phyloP scores from a whole-genome alignment of 139 green algal genomes.

The Chlamydomonas sp. region DNA sequence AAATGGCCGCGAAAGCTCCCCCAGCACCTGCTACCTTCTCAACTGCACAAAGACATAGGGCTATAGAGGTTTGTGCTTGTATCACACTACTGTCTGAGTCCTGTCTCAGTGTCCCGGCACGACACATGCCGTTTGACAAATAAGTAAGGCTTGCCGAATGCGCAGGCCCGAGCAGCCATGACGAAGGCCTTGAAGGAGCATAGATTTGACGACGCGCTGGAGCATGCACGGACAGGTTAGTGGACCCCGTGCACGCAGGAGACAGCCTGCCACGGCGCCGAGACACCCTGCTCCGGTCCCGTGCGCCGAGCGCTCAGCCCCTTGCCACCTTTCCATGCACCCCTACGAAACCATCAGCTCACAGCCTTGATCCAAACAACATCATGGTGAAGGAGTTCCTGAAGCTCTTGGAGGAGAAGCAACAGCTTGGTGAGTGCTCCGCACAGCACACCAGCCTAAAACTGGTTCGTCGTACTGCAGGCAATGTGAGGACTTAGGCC shows the following conservation, averaged over 20 bases:
- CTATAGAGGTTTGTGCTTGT: constrained; percentile 7
- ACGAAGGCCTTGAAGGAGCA: constrained; percentile 23
- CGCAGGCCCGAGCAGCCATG: constrained; percentile 22
- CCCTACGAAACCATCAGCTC: neutral
- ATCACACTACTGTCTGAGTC: neutral
- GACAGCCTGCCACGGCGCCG: neutral
- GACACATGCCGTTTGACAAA: too few species aligned
- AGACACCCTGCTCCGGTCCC: neutral
- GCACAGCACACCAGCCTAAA: neutral
- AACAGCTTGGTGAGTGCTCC: constrained; percentile 1
- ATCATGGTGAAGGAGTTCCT: constrained; percentile 14
- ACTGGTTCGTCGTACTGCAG: neutral
- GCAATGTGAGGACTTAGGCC: too few species aligned
- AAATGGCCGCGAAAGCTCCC: neutral
- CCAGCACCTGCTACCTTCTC: neutral
- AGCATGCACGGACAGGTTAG: constrained; percentile 29
- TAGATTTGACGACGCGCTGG: constrained; percentile 24
- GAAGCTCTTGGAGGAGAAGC: constrained; percentile 28
- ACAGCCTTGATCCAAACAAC: constrained; percentile 20
- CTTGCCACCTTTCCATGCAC: neutral
- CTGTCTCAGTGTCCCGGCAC: neutral
- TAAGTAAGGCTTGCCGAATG: too few species aligned
- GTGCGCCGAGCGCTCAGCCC: neutral
- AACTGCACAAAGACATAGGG: neutral
- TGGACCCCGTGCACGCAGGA: too few species aligned